phyloP scores from a whole-genome alignment of 495 filamentous ascomycete species.

The Lophiostoma macrostomum region DNA sequence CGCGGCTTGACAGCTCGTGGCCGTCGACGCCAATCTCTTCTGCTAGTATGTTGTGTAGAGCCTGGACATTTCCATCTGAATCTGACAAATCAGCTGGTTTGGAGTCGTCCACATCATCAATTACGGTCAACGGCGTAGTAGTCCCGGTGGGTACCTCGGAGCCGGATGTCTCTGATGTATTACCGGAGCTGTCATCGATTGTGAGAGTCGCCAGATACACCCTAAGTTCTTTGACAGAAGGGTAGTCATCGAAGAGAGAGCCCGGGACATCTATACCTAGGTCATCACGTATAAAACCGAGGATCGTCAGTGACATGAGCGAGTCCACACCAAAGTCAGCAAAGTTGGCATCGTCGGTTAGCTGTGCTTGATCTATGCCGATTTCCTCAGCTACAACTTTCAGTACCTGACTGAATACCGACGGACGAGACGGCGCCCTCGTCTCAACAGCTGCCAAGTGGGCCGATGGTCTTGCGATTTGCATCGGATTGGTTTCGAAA shows the following conservation, averaged over 20 bases:
- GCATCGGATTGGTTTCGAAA: no score
- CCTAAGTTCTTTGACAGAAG: constrained; percentile 46
- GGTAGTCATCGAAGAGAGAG: constrained; percentile 54
- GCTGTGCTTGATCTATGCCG: constrained; percentile 24
- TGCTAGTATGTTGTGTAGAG: constrained; percentile 16
- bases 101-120: constrained; percentile 10
- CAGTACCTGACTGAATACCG: constrained; percentile 24
- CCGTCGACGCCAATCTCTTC: constrained; percentile 28
- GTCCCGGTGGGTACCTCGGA: no score
- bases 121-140: constrained; percentile 23
- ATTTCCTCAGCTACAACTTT: constrained; percentile 48
- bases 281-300: constrained; percentile 40
- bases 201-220: constrained; percentile 8
- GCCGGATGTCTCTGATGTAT: no score
- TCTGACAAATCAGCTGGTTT: constrained; percentile 10
- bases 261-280: constrained; percentile 42
- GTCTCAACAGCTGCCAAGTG: no score
- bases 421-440: no score
- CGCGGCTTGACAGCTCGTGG: constrained; percentile 13
- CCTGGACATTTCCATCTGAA: constrained; percentile 12
- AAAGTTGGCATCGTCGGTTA: constrained; percentile 27
- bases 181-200: constrained; percentile 23
- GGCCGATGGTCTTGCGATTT: no score
- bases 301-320: constrained; percentile 48
- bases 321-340: constrained; percentile 52